These are phyloP conservation scores for Aspergillus nanangensis DNA, from an alignment of 495 filamentous ascomycete genomes.

Conservation along the genomic window DNA sequence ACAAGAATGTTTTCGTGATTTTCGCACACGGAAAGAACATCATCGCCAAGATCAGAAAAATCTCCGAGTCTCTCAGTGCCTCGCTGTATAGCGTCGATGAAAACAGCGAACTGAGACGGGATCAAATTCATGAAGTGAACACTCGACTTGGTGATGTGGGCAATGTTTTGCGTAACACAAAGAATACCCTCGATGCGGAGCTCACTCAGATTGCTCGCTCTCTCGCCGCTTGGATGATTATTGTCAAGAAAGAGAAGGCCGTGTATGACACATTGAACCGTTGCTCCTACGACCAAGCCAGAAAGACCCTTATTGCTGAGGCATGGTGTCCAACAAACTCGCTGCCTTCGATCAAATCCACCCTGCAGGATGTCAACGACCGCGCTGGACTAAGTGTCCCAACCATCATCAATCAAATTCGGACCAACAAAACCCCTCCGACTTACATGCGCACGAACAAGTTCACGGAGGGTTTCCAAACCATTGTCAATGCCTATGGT, in stretches of 20 bases:
- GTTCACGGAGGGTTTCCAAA: conserved; percentile 97
- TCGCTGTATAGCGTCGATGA: conserved; percentile 96
- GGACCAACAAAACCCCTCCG: conserved; percentile 91
- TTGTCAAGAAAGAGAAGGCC: conserved; percentile 96
- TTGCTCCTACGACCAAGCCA: conserved; percentile 91
- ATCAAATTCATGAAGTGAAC: conserved; percentile 97
- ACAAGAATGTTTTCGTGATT: conserved; percentile 99
- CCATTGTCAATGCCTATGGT: conserved; percentile 97
- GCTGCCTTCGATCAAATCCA: conserved; percentile 87
- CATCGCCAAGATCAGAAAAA: conserved; percentile 96
- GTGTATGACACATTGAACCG: conserved; percentile 96
- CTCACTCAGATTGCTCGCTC: conserved; percentile 86
- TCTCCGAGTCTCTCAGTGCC: conserved; percentile 93
- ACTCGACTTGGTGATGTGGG: conserved; percentile 82
- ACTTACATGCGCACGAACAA: conserved; percentile 97
- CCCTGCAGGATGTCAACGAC: conserved; percentile 93
- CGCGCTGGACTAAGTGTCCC: conserved; percentile 90
- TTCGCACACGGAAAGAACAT: conserved; percentile 99
- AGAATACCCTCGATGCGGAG: conserved; percentile 89
- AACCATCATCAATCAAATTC: conserved; percentile 96
- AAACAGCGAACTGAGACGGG: conserved; percentile 85
- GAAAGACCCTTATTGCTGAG: conserved; percentile 95
- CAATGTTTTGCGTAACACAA: conserved; percentile 92
- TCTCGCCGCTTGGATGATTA: conserved; percentile 90
- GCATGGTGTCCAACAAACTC: conserved; percentile 95